Evolutionary conservation across 305 asterid species (phyloP).

Genomic region (Striga hermonthica): DNA sequence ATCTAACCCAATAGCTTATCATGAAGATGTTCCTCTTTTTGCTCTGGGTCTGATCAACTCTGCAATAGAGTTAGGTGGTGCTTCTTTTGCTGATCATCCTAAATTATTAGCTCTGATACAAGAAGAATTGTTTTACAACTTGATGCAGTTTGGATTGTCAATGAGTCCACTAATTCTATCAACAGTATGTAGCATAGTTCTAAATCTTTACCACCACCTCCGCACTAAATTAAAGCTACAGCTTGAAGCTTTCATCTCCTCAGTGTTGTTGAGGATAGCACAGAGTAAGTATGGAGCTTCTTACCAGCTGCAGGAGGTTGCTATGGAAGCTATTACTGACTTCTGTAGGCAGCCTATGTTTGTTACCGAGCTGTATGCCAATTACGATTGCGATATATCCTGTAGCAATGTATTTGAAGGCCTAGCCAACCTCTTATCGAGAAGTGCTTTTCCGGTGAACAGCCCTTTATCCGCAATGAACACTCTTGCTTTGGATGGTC

Average conservation of each 20-base stretch:
- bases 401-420: conserved; percentile 82
- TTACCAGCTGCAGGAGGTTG: conserved; percentile 93
- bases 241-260: conserved; percentile 79
- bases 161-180: conserved; percentile 90
- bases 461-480: conserved; percentile 80
- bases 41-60: conserved; percentile 90
- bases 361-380: conserved; percentile 76
- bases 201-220: conserved; percentile 85
- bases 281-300: conserved; percentile 84
- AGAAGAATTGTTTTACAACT: conserved; percentile 75
- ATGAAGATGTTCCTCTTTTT: conserved; percentile 95
- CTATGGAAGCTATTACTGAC: conserved; percentile 94
- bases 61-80: conserved; percentile 80
- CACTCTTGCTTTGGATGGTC: conserved; percentile 86
- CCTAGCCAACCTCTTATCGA: conserved; percentile 73
- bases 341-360: conserved; percentile 92
- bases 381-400: conserved; percentile 90
- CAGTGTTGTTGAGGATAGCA: conserved; percentile 75
- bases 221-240: conserved; percentile 76
- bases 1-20: conserved; percentile 80
- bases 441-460: conserved; percentile 91
- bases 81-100: conserved; percentile 71
- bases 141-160: conserved; percentile 93
- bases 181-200: conserved; percentile 85
- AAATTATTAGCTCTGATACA: conserved; percentile 75